Conservation (phyloP, 805 yeast species). For the Saccharomycopsis fodiens region DNA sequence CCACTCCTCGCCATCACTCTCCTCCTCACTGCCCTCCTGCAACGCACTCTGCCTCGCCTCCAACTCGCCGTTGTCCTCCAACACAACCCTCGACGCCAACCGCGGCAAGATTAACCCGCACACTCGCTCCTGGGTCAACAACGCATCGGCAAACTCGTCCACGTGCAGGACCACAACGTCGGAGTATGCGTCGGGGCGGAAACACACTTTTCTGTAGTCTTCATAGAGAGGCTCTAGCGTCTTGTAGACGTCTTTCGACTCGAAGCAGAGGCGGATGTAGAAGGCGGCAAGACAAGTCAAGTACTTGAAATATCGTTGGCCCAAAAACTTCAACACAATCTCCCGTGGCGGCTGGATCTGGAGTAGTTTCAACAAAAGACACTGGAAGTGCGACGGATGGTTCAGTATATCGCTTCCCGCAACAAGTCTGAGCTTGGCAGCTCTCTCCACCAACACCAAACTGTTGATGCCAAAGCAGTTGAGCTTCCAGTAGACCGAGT, state of each 20-base stretch:
- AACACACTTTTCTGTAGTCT: conserved; percentile 61
- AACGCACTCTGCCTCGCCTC: conserved; percentile 24
- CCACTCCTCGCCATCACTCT: conserved; percentile 23
- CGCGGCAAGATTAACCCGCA: conserved; percentile 72
- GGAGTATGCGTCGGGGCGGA: conserved; percentile 32
- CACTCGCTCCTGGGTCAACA: conserved; percentile 50
- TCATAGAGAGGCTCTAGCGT: conserved; percentile 46
- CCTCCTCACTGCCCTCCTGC: conserved; percentile 29
- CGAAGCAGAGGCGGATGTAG: conserved; percentile 43
- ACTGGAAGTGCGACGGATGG: conserved; percentile 64
- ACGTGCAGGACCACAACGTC: conserved; percentile 41
- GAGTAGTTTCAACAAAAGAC: conserved; percentile 66
- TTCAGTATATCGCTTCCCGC: conserved; percentile 54
- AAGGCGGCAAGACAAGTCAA: conserved; percentile 59
- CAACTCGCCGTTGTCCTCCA: conserved; percentile 20
- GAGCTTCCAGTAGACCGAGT: conserved; percentile 51
- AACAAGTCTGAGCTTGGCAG: conserved; percentile 37
- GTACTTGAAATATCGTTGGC: conserved; percentile 70
- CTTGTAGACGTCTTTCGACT: conserved; percentile 39
- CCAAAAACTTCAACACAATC: conserved; percentile 45
- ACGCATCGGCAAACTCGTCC: conserved; percentile 67
- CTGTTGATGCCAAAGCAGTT: conserved; percentile 42
- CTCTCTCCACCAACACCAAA: conserved; percentile 31
- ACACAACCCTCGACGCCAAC: conserved; percentile 27
- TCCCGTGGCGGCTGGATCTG: conserved; percentile 66